Base-by-base conservation (phyloP, 192 early-diverging fungal species). In the Chytriomyces confervae region DNA sequence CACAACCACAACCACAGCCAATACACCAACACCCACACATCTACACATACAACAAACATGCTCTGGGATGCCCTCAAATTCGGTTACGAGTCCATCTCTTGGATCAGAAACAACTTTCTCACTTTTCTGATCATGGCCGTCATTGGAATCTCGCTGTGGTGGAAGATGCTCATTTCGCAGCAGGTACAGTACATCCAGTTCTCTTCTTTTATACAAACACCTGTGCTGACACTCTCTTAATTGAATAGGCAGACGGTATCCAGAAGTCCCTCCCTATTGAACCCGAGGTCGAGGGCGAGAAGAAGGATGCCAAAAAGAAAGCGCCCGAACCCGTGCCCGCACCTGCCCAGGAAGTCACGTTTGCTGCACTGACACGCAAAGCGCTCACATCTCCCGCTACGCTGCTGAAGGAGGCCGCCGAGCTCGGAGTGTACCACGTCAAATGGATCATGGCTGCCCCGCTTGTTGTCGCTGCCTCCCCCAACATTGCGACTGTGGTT, bases 391-490 rank as follows among this genome's bases (percentile, higher is more conserved):
- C n/a, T 3, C 75, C 75, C 18, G 62, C 75, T 6, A 45, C 23
- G 27, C 11, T 76, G 49, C 43, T 76, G 46, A 18, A 23, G n/a
- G 49, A 76, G 20, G 75, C 75, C 1, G 46, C 44, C 7, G 44
- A 9, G 20, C 47, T 76, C 49, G 75, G 75, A 7, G 64, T 23
- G 44, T 76, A 50, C 75, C 64, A 76, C 36, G 75, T 76, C 65
- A 67, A 65, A 36, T 76, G 63, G 46, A 18, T 76, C 24, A 11
- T 67, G 11, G 75, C 57, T 36, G 61, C 44, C 18, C 57, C 75
- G 44, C 75, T 76, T 24, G 64, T 67, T 11, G 64, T 76, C 64
- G 61, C 50, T 48, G 13, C 63, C 1, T 18, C 66, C 7, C 63
- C 75, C n/a, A 64, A 65, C 49, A 67, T 50, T 66, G 75, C 64